Evolutionary conservation across 2,329 filamentous ascomycete genomes (phyloP).

Genomic region (Nothopassalora personata): DNA sequence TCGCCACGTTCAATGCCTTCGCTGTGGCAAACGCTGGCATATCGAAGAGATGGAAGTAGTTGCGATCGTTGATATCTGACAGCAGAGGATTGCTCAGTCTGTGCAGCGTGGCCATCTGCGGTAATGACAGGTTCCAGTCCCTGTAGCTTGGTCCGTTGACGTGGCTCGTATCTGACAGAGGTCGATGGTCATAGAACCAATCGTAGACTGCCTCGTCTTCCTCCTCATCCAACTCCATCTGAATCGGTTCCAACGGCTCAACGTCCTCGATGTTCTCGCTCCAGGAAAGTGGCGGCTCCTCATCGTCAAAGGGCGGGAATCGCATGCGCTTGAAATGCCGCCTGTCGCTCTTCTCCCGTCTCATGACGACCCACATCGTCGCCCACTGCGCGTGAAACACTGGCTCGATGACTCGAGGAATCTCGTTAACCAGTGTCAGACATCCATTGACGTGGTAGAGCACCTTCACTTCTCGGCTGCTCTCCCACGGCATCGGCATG

Average conservation of each 20-base stretch:
- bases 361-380: constrained; percentile 99
- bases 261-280: constrained; percentile 99
- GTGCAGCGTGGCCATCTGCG: constrained; percentile 94
- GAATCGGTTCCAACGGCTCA: constrained; percentile 92
- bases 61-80: constrained; percentile 88
- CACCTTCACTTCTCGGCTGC: constrained; percentile 90
- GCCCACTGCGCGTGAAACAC: constrained; percentile 99
- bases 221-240: constrained; percentile 93
- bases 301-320: constrained; percentile 96
- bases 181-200: constrained; percentile 95
- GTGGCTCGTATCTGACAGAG: constrained; percentile 83
- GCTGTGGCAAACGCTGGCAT: constrained; percentile 90
- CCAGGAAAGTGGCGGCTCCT: constrained; percentile 95
- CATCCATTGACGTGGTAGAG: constrained; percentile 98
- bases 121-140: constrained; percentile 84
- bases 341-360: constrained; percentile 93
- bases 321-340: constrained; percentile 98
- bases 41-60: constrained; percentile 98
- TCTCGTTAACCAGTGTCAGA: constrained; percentile 93
- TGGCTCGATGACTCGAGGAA: constrained; percentile 91
- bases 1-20: constrained; percentile 93
- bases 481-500: constrained; percentile 99
- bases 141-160: constrained; percentile 97
- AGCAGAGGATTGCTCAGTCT: constrained; percentile 85
- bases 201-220: constrained; percentile 89